Base-by-base conservation (phyloP, 1,284 basidiomycete species). In the Irpex lacteus region DNA sequence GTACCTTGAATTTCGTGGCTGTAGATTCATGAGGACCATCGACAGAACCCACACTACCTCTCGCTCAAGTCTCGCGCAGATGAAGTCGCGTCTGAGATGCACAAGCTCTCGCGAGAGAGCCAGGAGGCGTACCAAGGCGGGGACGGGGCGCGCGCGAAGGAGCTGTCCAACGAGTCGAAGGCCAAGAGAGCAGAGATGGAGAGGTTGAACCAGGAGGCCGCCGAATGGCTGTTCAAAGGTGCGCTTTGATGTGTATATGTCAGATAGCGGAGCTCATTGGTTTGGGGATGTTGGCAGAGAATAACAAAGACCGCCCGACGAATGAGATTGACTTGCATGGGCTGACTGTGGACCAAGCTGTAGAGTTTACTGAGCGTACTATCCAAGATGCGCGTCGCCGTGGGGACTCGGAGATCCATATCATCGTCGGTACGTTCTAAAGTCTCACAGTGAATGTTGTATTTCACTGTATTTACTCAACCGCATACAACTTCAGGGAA, bases 281-380 rank as follows among this genome's bases (percentile, higher is more conserved):
- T 11, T 21, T 18, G 8, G 19, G 5, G 6, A 32, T 32, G 47
- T 36, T 44, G 32, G 47, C 68, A 95, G 94, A 92, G 73, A 97
- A 96, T 73, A 98, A 98, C 79, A 82, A 84, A 88, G 85, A 91
- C 64, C 88, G 89, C 63, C 76, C 85, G 60, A 82, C 82, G 0
- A 91, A 89, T 1, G 92, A 95, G 71, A 81, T 98, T 56, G 93
- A 99, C 75, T 80, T 99, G 50, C 95, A 97, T 73, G 95, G 95
- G 0, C 79, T 99, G 5, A 98, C 94, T 75, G 95, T 97, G 59
- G 94, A 95, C 71, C 97, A 99, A 76, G 92, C 94, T n/a, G 85
- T 95, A 59, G 80, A 82, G 55, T 82, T 82, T 63, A 88, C 86
- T 1, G 93, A 96, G 65, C 72, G 78, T 54, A 88, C 90, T 8